Base-by-base conservation (phyloP, 352 stramenopile genomes). In the Phytopythium helicoides region DNA sequence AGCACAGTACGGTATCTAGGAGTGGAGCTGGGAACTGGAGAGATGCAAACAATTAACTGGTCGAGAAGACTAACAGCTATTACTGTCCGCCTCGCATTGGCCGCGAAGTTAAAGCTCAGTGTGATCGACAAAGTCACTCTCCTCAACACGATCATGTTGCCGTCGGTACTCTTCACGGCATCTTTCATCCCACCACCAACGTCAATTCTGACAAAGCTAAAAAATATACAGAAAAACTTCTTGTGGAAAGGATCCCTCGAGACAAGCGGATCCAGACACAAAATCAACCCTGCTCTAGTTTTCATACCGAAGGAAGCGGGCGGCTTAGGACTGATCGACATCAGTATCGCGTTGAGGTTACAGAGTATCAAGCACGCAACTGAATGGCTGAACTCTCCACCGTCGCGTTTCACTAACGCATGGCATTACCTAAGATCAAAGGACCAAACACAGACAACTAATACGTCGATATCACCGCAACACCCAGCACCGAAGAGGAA, bases 161-260 rank as follows among this genome's bases (percentile, higher is more conserved):
- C 35, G 10, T 12, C 35, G 6, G 10, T 40, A 12, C 35, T 40
- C 4, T 15, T 40, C 35, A 40, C 35, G 35, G 10, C 35, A n/a
- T 12, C 35, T 3, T 15, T 19, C 35, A 15, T 5, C 16, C 26
- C 42, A 14, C 56, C 48, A 8, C 15, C 37, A 9, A 28, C 26
- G 16, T 4, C 4, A 1, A 40, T 54, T 0, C 51, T 60, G 14
- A 25, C 7, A 2, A 3, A 47, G n/a, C 19, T 55, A 1, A 18
- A 19, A n/a, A 55, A 55, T 18, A 6, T 55, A 5, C 36, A 55
- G 31, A 55, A 55, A 21, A 11, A 55, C 18, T 55, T 47, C 48
- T 7, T 55, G 3, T 55, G 48, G 48, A 37, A 47, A 15, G 41
- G 21, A 10, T 14, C 16, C 4, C 41, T 47, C n/a, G 14, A 16